Conservation (phyloP, 768 basidiomycete species). For the Leccinum longicurvipes region DNA sequence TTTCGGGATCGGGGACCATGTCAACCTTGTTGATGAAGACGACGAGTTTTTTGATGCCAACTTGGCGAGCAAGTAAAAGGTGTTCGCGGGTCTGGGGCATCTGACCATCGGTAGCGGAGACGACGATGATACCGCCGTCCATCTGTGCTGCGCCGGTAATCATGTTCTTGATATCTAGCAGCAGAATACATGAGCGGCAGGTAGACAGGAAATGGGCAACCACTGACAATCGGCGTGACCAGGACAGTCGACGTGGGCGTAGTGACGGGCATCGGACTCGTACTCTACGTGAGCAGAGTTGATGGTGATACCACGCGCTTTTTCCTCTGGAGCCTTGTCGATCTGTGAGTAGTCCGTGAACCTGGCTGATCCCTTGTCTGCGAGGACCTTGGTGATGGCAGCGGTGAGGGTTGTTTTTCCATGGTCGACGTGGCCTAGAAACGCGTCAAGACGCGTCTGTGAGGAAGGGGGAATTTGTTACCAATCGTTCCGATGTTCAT, state of each 20-base stretch:
- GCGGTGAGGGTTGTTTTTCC: conserved; percentile 98
- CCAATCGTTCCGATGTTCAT: conserved; percentile 97
- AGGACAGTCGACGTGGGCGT: conserved; percentile 98
- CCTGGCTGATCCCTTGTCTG: conserved; percentile 65
- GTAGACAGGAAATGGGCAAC: neutral
- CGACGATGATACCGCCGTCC: conserved; percentile 94
- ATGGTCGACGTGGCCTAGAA: conserved; percentile 88
- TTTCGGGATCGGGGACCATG: conserved; percentile 93
- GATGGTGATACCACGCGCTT: conserved; percentile 99
- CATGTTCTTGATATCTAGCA: conserved; percentile 92
- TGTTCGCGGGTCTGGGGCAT: conserved; percentile 99
- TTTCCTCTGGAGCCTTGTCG: conserved; percentile 99
- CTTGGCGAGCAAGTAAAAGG: conserved; percentile 94
- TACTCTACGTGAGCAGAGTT: conserved; percentile 99
- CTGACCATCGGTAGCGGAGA: conserved; percentile 97
- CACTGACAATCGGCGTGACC: conserved; percentile 92
- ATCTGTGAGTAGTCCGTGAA: conserved; percentile 98
- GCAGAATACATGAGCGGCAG: conserved; percentile 3
- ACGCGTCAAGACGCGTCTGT: conserved; percentile 19
- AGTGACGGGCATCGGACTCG: conserved; percentile 85
- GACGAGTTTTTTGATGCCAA: conserved; percentile 94
- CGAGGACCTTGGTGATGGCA: conserved; percentile 91
- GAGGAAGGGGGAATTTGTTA: conserved; percentile 21
- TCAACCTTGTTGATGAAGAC: conserved; percentile 99
- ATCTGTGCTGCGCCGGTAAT: conserved; percentile 98